These are phyloP conservation scores for Mortierella antarctica DNA, from an alignment of 192 early-diverging fungal genomes.

Conservation along the genomic window DNA sequence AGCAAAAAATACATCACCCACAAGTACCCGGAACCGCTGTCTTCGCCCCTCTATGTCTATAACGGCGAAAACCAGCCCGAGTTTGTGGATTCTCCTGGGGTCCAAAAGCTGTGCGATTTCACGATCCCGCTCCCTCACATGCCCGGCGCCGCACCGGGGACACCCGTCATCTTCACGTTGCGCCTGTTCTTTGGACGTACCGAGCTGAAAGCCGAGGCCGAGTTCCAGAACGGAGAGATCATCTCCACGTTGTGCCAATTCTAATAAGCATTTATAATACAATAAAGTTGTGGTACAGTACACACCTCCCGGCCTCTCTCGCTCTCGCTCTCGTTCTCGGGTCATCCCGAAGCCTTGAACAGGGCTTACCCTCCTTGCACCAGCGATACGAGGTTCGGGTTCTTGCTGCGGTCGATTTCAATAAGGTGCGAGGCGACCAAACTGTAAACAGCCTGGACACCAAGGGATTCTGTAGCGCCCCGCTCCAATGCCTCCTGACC, in stretches of 20 bases:
- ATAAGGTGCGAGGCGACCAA: slow-evolving; percentile 41
- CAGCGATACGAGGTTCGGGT: slow-evolving; percentile 32
- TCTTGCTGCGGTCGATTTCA: slow-evolving; percentile 33
- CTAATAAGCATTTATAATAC: slow-evolving; percentile 26
- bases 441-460: slow-evolving; percentile 38
- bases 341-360: too few species aligned
- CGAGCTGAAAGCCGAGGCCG: slow-evolving; percentile 48
- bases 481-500: slow-evolving; percentile 18
- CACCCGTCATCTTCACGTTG: slow-evolving; percentile 44
- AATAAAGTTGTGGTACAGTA: not conserved
- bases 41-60: slow-evolving; percentile 43
- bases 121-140: slow-evolving; percentile 49
- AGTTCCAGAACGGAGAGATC: slow-evolving; percentile 46
- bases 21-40: slow-evolving; percentile 52
- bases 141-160: slow-evolving; percentile 42
- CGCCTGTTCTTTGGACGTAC: slow-evolving; percentile 45
- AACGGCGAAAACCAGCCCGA: slow-evolving; percentile 46
- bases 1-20: slow-evolving; percentile 66
- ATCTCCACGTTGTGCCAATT: slow-evolving; percentile 51
- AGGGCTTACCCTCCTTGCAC: not conserved
- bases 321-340: too few species aligned
- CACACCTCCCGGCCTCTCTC: too few species aligned
- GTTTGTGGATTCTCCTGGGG: slow-evolving; percentile 50
- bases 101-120: slow-evolving; percentile 49
- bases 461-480: slow-evolving; percentile 5